Evolutionary conservation across 495 filamentous ascomycete species (phyloP).

Genomic region (Parathielavia appendiculata): DNA sequence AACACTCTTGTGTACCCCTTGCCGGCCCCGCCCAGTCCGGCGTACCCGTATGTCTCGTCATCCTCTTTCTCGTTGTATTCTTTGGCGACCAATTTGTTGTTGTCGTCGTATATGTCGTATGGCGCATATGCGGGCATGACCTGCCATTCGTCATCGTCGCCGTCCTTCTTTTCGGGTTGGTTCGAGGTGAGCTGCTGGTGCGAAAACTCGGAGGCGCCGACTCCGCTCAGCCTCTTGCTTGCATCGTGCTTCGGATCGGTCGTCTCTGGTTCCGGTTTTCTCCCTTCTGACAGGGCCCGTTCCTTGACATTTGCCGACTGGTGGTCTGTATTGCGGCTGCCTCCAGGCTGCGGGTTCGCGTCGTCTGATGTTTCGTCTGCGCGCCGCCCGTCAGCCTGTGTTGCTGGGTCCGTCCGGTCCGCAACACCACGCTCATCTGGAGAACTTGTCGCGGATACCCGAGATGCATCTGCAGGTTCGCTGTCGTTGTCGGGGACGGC

Average conservation of each 20-base stretch:
- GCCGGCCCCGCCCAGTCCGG: conserved; percentile 74
- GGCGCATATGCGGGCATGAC: conserved; percentile 88
- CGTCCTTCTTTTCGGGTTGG: conserved; percentile 43
- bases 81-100: conserved; percentile 76
- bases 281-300: conserved; percentile 19
- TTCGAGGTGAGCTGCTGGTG: conserved; percentile 72
- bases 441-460: conserved; percentile 15
- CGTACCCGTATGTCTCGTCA: conserved; percentile 67
- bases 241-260: conserved; percentile 30
- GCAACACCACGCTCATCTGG: neutral
- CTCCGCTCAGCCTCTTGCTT: conserved; percentile 21
- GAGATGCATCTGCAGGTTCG: conserved; percentile 21
- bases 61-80: conserved; percentile 68
- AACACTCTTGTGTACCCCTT: conserved; percentile 93
- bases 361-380: conserved; percentile 14
- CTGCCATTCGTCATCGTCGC: conserved; percentile 73
- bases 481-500: conserved; percentile 24
- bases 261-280: conserved; percentile 15
- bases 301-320: conserved; percentile 21
- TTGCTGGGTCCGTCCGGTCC: conserved; percentile 11
- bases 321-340: neutral
- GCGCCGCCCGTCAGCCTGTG: conserved; percentile 7
- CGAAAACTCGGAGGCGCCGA: conserved; percentile 74
- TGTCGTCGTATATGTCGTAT: conserved; percentile 92
- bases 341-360: conserved; percentile 1